Conservation (phyloP, 441 rosid species). For the Melastoma candidum region DNA sequence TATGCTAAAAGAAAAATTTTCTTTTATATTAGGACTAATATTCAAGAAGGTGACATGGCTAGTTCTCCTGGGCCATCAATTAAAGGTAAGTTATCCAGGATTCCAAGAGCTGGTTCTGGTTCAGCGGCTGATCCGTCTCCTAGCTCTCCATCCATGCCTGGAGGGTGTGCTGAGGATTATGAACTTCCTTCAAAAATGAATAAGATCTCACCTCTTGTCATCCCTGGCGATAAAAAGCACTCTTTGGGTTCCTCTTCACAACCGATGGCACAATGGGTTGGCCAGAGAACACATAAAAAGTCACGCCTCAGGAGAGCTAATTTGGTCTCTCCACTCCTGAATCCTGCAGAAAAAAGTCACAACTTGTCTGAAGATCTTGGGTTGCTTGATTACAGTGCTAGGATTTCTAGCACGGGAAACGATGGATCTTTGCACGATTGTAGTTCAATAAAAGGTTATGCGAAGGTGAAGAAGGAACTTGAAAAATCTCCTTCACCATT, state of each 20-base stretch:
- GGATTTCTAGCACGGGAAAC: conserved; percentile 42
- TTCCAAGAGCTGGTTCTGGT: conserved; percentile 2
- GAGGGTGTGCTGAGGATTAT: conserved; percentile 1
- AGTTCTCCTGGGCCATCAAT: conserved; percentile 4
- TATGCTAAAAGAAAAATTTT: background rate
- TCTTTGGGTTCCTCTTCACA: conserved; percentile 56
- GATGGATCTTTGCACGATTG: conserved; percentile 33
- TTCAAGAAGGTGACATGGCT: conserved; percentile 10
- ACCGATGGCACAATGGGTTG: conserved; percentile 90
- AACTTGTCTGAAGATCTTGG: conserved; percentile 51
- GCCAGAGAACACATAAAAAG: conserved; percentile 85
- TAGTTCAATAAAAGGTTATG: conserved; percentile 31
- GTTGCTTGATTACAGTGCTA: conserved; percentile 44
- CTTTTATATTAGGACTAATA: background rate
- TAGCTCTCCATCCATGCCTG: background rate
- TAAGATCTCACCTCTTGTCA: conserved; percentile 29
- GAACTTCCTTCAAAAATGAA: conserved; percentile 37
- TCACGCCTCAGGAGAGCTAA: conserved; percentile 81
- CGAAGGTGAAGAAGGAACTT: conserved; percentile 51
- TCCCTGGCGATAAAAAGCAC: conserved; percentile 39
- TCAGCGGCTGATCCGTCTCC: conserved; percentile 10
- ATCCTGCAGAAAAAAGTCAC: conserved; percentile 40
- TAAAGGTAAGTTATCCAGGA: conserved; percentile 14
- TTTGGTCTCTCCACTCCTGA: conserved; percentile 65
- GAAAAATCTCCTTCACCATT: conserved; percentile 63